Base-by-base conservation (phyloP, 257 asterid species). In the Solanum lycopersicoides region DNA sequence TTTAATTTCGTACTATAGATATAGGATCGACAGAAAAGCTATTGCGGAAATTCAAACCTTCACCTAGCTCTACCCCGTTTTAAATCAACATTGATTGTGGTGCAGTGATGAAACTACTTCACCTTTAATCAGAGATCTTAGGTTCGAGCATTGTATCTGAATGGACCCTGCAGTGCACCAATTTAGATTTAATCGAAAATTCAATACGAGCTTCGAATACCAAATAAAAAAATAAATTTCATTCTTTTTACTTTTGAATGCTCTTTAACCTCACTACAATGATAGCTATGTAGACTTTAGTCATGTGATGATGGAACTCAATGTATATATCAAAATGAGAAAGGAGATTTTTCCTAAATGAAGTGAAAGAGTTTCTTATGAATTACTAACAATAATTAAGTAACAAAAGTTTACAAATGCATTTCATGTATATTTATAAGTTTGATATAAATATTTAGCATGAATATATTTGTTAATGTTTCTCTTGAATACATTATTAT, bases 71-170 rank as follows among this genome's bases (percentile, higher is more conserved):
- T 21, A 0, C 63, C 23, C 60, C 0, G 1, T 16, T 53, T 1
- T 20, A 53, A 50, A 53, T 3, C 63, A 53, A 53, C 23, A 53
- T 53, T 2, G 0, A 53, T 56, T 56, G n/a, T 56, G 11, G 65
- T 53, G 10, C n/a, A 53, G 3, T 53, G 4, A 0, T 7, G 4
- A 4, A 18, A 0, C 11, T 56, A 7, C n/a, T 56, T 56, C 11
- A 18, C 4, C 65, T 2, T 56, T 56, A 56, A 18, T 4, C 2
- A 18, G 65, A 56, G 65, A 11, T 56, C n/a, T 18, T 6, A 20
- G 4, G 4, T 53, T 53, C 10, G 9, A 53, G 63, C 0, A 0
- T 53, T 8, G 7, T 0, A 7, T 20, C 4, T 16, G 23, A 53
- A 53, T 6, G 10, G 3, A 53, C 2, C 44, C 11, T 16, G 23